phyloP scores from a whole-genome alignment of 225 moss, liverwort and hornwort species.

The Neckera pumila region DNA sequence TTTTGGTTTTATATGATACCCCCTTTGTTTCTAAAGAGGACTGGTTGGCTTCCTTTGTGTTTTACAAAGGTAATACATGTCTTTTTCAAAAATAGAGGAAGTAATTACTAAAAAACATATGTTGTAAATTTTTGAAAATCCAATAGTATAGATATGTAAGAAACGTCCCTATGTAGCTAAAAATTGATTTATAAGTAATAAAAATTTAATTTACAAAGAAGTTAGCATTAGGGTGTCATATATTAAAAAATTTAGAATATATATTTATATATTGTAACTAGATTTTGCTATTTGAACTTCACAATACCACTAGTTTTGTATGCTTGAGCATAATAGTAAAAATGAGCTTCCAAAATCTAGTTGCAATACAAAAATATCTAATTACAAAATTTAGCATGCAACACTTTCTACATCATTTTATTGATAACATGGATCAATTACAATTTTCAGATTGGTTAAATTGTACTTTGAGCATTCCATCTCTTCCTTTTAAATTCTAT shows the following conservation, averaged over 20 bases:
- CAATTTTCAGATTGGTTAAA: background rate
- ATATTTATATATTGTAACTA: background rate
- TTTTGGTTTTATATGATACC: background rate
- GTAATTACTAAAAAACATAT: background rate
- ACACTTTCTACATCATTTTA: background rate
- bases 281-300: background rate
- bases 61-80: too few relatives aligned
- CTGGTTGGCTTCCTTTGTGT: too few relatives aligned
- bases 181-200: background rate
- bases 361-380: background rate
- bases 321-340: background rate
- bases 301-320: background rate
- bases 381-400: background rate
- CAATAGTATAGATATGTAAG: background rate
- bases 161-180: too few relatives aligned
- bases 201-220: background rate
- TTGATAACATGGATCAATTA: background rate
- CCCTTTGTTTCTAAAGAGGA: too few relatives aligned
- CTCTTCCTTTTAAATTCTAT: background rate
- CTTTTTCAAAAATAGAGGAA: too few relatives aligned
- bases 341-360: background rate
- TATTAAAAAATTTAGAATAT: background rate
- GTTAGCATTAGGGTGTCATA: fast-evolving
- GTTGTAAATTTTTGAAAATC: background rate
- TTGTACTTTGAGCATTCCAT: background rate